Percentiles rank a stretch among this genome's conserved stretches.
These are phyloP conservation scores for Botrytis sinoallii DNA, from an alignment of 2,329 filamentous ascomycete species.

Conservation along the genomic window DNA sequence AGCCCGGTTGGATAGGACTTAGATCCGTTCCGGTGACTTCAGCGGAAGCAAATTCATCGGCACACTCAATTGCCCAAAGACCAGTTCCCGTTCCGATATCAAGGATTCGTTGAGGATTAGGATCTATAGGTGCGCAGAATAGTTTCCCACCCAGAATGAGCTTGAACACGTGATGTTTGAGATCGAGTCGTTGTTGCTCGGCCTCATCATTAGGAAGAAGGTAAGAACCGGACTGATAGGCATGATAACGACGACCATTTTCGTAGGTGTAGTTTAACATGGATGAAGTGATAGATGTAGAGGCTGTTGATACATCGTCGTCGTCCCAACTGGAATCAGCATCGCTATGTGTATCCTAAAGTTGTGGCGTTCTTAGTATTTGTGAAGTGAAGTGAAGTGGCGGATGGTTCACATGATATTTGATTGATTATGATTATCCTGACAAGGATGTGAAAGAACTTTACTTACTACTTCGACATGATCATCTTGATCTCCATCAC, in stretches of 20 bases:
- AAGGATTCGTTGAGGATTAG: conserved; percentile 49
- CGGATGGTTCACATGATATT: not conserved
- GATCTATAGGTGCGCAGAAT: conserved; percentile 51
- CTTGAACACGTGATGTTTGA: conserved; percentile 42
- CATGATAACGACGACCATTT: conserved; percentile 58
- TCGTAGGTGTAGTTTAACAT: conserved; percentile 52
- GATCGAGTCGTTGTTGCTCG: conserved; percentile 57
- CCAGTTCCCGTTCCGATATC: conserved; percentile 59
- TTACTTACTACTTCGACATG: conserved; percentile 10
- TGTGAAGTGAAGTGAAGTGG: not conserved
- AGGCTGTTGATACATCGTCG: not conserved
- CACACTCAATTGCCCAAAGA: conserved; percentile 60
- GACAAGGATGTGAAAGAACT: not conserved
- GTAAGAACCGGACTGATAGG: conserved; percentile 53
- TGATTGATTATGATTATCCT: not conserved
- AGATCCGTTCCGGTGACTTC: conserved; percentile 55
- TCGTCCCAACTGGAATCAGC: conserved; percentile 13
- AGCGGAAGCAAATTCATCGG: conserved; percentile 45
- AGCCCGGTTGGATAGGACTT: conserved; percentile 56
- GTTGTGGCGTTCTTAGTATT: not conserved
- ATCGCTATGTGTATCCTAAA: conserved; percentile 14
- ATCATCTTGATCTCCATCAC: conserved; percentile 10
- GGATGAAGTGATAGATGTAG: conserved; percentile 32
- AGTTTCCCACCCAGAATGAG: conserved; percentile 35
- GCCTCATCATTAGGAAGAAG: conserved; percentile 59